phyloP scores from a whole-genome alignment of 495 filamentous ascomycete genomes.

The Aspergillus sclerotiicarbonarius region DNA sequence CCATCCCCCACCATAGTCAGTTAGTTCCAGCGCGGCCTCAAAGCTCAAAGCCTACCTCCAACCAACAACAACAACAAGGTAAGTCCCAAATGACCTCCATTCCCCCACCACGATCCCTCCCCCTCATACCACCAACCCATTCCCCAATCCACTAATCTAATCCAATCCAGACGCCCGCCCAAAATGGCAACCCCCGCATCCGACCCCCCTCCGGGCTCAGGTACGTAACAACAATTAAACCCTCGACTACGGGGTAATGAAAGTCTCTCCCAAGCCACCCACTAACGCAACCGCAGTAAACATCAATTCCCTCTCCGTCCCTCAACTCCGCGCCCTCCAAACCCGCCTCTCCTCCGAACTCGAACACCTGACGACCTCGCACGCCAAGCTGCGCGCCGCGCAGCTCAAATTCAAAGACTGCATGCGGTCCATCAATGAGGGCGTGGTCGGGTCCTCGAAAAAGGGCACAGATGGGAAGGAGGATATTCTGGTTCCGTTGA shows the following conservation, averaged over 20 bases:
- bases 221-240: slow-evolving; percentile 6
- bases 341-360: slow-evolving; percentile 94
- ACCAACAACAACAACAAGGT: too few relatives aligned
- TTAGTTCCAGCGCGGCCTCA: too few relatives aligned
- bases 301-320: slow-evolving; percentile 56
- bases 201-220: slow-evolving; percentile 17
- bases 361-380: slow-evolving; percentile 86
- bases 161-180: background rate
- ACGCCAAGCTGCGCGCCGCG: slow-evolving; percentile 81
- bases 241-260: too few relatives aligned
- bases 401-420: slow-evolving; percentile 93
- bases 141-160: background rate
- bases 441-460: slow-evolving; percentile 44
- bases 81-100: too few relatives aligned
- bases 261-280: too few relatives aligned
- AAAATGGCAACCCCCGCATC: slow-evolving; percentile 23
- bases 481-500: slow-evolving; percentile 84
- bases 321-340: slow-evolving; percentile 68
- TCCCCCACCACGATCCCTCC: background rate
- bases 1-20: too few relatives aligned
- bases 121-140: background rate
- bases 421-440: slow-evolving; percentile 65
- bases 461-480: slow-evolving; percentile 36
- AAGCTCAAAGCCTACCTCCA: too few relatives aligned
- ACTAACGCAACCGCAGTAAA: slow-evolving; percentile 50